Base-by-base conservation (phyloP, 805 yeast genomes). In the Candida mattraensis region DNA sequence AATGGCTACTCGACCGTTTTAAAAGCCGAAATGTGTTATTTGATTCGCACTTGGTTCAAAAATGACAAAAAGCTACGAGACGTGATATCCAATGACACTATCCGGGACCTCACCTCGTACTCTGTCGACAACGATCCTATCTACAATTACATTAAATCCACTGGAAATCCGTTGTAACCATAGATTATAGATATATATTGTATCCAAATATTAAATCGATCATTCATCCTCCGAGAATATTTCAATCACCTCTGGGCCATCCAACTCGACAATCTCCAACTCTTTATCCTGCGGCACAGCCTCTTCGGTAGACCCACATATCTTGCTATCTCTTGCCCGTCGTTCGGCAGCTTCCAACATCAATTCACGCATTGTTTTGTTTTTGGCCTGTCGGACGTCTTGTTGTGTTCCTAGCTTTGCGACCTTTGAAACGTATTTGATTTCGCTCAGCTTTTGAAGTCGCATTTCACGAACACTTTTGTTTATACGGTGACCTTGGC, bases 1-100 rank as follows among this genome's bases (percentile, higher is more conserved):
- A 61, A 68, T 10, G 72, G 72, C 1, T 79, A 76, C 47, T 41
- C 47, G 2, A 40, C 42, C 15, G 39, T 47, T n/a, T 40, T 60
- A 15, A 69, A 70, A 37, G 62, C 63, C 38, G 89, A 83, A 55
- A 77, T 83, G 80, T 58, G 67, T 5, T 76, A 76, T 59, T 65
- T 84, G 54, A 76, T 84, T 37, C 69, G 79, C 50, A 66, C 56
- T 16, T 84, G 93, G 93, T 83, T 78, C 57, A 60, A 69, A 29
- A 67, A 69, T 22, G 91, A 84, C 49, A 73, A 80, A 50, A 75
- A 70, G 48, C 62, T 84, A 44, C 67, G 85, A 50, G 84, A 78
- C 39, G 62, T 73, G 11, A 68, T 82, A 26, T 52, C 76, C 1
- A 58, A 58, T 33, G 76, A 73, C 25, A 63, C 66, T 24, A 66